Evolutionary conservation across 148 eudicot genomes (phyloP).

Genomic region (Dysphania ambrosioides): DNA sequence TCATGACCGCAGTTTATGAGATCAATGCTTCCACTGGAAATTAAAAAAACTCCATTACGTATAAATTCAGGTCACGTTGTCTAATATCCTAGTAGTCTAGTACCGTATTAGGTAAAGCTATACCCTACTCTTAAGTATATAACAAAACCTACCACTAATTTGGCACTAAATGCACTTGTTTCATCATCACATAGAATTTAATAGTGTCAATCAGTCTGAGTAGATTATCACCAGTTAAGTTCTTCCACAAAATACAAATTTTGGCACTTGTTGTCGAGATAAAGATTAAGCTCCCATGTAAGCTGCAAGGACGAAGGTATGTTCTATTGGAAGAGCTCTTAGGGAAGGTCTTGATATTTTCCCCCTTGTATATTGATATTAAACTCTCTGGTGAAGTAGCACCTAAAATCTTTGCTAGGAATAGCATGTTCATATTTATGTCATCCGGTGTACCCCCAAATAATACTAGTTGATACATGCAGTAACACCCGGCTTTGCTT

Average conservation of each 20-base stretch:
- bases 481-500: neutral
- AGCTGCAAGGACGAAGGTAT: neutral
- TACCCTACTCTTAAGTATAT: conserved; percentile 7
- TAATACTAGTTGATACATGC: neutral
- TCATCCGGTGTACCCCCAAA: neutral
- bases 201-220: neutral
- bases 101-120: conserved; percentile 5
- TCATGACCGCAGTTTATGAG: conserved; percentile 1
- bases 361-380: too few species aligned
- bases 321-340: neutral
- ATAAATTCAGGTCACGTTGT: neutral
- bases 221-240: neutral
- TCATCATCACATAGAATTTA: conserved; percentile 1
- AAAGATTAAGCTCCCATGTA: neutral
- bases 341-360: too few species aligned
- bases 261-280: neutral
- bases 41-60: neutral
- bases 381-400: neutral
- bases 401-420: neutral
- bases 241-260: too few species aligned
- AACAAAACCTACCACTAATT: conserved; percentile 17
- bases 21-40: neutral
- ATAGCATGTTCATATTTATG: neutral
- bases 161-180: neutral
- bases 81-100: neutral